Conservation (phyloP, 139 green algal genomes). For the Nannochloris sp. region DNA sequence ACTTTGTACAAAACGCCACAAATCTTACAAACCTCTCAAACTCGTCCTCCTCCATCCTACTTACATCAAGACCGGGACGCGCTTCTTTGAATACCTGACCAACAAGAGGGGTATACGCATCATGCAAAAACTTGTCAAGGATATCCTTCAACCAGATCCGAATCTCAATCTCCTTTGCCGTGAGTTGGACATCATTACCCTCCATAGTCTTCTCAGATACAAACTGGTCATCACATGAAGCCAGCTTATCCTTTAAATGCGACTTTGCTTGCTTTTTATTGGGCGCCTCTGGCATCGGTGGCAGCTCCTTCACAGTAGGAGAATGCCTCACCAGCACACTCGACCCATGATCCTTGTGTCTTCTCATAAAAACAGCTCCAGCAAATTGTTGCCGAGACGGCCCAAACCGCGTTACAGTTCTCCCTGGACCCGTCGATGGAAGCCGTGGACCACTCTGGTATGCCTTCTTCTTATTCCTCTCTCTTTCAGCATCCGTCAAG, state of each 20-base stretch:
- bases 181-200: too few relatives aligned
- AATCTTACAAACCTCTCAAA: constrained; percentile 53
- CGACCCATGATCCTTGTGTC: constrained; percentile 21
- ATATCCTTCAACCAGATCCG: constrained; percentile 2
- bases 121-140: constrained; percentile 7
- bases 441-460: constrained; percentile 1
- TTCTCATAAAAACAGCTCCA: constrained; percentile 22
- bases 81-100: constrained; percentile 31
- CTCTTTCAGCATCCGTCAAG: neutral
- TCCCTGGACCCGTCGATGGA: neutral
- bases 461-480: constrained; percentile 2
- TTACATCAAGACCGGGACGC: constrained; percentile 47
- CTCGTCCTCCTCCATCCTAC: constrained; percentile 35
- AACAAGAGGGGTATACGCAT: constrained; percentile 13
- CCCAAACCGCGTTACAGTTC: neutral
- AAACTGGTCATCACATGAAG: neutral
- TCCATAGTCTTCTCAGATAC: neutral
- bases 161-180: neutral
- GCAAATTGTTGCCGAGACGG: constrained; percentile 1
- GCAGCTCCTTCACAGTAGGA: constrained; percentile 17
- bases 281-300: constrained; percentile 6
- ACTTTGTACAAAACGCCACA: constrained; percentile 47
- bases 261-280: constrained; percentile 17
- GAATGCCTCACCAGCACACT: constrained; percentile 24
- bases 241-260: neutral